A percentile compares a stretch with the other conserved stretches of the same genome.
phyloP scores from a whole-genome alignment of 1,284 basidiomycete species.

The Tilletia horrida region DNA sequence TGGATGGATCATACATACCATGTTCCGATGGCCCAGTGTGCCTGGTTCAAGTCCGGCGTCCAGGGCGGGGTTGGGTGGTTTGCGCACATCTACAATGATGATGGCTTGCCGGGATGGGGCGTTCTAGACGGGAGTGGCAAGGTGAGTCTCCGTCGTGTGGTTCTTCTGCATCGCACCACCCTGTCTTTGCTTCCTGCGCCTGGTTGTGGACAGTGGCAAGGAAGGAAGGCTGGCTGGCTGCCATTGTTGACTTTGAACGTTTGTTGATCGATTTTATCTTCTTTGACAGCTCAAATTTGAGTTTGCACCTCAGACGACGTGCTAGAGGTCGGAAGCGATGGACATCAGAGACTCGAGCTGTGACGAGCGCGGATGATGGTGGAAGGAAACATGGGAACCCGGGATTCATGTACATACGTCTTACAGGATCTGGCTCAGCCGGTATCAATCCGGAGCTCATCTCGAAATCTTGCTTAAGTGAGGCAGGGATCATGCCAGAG shows the following conservation, averaged over 20 bases:
- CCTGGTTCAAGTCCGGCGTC: conserved; percentile 22
- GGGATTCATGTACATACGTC: too few relatives aligned
- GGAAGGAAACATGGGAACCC: too few relatives aligned
- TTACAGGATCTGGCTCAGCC: too few relatives aligned
- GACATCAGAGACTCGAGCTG: not conserved
- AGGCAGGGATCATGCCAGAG: too few relatives aligned
- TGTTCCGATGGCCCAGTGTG: too few relatives aligned
- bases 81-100: conserved; percentile 63
- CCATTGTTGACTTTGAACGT: too few relatives aligned
- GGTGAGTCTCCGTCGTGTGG: not conserved
- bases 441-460: too few relatives aligned
- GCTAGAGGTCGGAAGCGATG: not conserved
- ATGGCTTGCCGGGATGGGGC: conserved; percentile 6
- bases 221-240: not conserved
- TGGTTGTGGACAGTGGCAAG: not conserved
- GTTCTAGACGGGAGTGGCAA: conserved; percentile 9
- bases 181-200: not conserved
- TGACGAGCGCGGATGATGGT: too few relatives aligned
- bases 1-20: too few relatives aligned
- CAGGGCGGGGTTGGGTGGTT: conserved; percentile 67
- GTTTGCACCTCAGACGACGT: conserved; percentile 1
- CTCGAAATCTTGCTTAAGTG: too few relatives aligned
- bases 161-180: not conserved
- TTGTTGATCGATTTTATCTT: too few relatives aligned
- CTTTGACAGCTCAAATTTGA: conserved; percentile 14